Evolutionary conservation across 2,329 filamentous ascomycete species (phyloP).

Genomic region (Neonectria magnoliae): DNA sequence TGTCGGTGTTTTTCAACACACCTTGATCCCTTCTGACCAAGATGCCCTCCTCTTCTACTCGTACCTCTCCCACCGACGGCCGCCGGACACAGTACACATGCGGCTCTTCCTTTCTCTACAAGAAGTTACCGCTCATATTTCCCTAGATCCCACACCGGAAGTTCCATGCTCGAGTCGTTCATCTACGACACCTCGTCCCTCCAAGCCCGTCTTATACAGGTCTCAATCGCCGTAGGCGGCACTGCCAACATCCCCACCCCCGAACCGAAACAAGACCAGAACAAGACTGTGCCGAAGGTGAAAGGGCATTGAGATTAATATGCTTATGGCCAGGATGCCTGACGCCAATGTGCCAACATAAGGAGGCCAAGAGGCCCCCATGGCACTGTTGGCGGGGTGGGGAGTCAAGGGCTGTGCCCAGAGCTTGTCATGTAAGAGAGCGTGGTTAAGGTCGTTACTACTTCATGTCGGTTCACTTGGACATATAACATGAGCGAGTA

Average conservation of each 20-base stretch:
- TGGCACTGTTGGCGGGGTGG: background rate
- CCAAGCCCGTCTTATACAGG: conserved; percentile 12
- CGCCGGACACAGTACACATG: background rate
- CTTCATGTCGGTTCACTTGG: background rate
- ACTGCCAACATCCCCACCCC: background rate
- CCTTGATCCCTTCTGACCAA: background rate
- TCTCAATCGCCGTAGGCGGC: background rate
- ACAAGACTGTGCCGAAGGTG: background rate
- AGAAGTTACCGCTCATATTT: background rate
- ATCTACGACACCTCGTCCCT: conserved; percentile 20
- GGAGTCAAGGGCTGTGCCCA: background rate
- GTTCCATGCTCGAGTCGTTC: conserved; percentile 12
- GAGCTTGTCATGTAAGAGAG: background rate
- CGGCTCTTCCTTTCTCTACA: background rate
- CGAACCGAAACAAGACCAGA: background rate
- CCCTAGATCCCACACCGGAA: background rate
- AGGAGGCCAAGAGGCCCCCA: background rate
- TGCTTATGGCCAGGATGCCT: background rate
- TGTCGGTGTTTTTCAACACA: background rate
- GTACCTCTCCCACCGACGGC: background rate
- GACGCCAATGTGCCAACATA: background rate
- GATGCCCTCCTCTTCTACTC: background rate
- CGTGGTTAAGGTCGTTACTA: background rate
- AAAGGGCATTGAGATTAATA: too few species aligned
- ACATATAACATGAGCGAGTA: background rate